Evolutionary conservation across 2,329 filamentous ascomycete genomes (phyloP), one percentile per base, ranked within the genome.

Genomic region (Bimuria novae-zelandiae): DNA sequence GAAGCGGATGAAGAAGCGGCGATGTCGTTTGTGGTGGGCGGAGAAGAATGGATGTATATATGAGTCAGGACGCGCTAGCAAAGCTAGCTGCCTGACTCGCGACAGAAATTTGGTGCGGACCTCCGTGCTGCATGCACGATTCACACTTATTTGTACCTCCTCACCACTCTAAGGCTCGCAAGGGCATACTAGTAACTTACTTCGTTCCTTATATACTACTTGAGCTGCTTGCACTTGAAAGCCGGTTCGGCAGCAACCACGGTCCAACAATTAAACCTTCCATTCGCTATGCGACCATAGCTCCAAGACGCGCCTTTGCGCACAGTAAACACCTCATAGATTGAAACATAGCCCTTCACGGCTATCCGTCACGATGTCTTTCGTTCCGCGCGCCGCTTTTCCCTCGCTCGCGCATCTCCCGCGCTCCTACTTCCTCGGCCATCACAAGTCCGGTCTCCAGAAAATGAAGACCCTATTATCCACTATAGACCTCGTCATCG

Each of bases 351-450:
- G 4, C 8, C 30, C 30, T 17, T 7, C 3, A 17, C 6, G 25
- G 8, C 21, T 14, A 17, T 22, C 36, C 3, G 17, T 14, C 43
- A 32, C 42, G 25, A 69, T 71, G 72, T 61, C 69, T 73, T 64
- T 97, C 76, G 74, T 88, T 36, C 90, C 94, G 22, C 90, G 93
- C 63, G 73, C 79, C 60, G 76, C 78, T 48, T 97, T 95, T 74
- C 85, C 88, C 33, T 79, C 86, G 37, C 88, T 93, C 65, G 78
- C 81, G 49, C 89, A 87, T 47, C 87, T 97, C 56, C 88, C 89
- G 33, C 87, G 90, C 60, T 94, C 93, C 54, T 99, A 97, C 77
- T 99, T 90, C 77, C 83, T 97, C 41, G 94, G 94, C 57, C 94
- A 99, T 77, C 94, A 99, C 80, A 84, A 85, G 55, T 83, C 89